Evolutionary conservation across 2,329 filamentous ascomycete genomes (phyloP), one percentile per base, ranked within the genome.

Genomic region (Sclerotinia borealis): DNA sequence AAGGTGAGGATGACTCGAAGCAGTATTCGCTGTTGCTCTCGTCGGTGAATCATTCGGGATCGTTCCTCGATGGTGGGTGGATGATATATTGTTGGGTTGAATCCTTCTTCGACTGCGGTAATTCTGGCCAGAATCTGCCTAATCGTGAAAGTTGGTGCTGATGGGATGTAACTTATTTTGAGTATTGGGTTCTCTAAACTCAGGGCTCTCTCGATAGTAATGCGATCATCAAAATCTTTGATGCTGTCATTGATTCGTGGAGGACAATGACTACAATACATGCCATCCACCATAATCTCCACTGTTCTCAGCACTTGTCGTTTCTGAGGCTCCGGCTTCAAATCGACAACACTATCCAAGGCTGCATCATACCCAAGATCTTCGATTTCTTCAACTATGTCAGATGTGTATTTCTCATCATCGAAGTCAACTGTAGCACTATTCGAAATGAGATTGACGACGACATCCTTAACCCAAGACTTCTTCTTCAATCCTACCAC

Each of bases 1-100:
- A 89, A 75, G 1, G 91, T 88, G 62, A 96, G 80, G 1, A 89
- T 72, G 19, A 92, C 81, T n/a, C 93, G 87, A 64, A 83, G 79
- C 0, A 93, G 75, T 17, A 96, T 83, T 37, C 87, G 82, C 29
- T 79, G 82, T 70, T 88, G 85, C 70, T 96, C 91, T 64, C 83
- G 83, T 25, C 81, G 80, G 65, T 90, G 88, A 72, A 96, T 91
- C 45, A 81, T 79, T 67, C 84, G 85, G 3, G 92, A 91, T 11
- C 90, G 85, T 71, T 96, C 91, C 75, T 96, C 93, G 5, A 96
- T 82, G 0, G 88, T 92, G 0, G 90, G 90, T 0, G 91, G 88
- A 67, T 93, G 91, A 72, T 92, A 88, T 15, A 97, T 83, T 2
- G 83, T 85, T 1, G 88, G 84, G 31, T 78, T 78, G 66, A 96